Evolutionary conservation across 1,284 basidiomycete species (phyloP).

Genomic region (Sporisorium exsertum): DNA sequence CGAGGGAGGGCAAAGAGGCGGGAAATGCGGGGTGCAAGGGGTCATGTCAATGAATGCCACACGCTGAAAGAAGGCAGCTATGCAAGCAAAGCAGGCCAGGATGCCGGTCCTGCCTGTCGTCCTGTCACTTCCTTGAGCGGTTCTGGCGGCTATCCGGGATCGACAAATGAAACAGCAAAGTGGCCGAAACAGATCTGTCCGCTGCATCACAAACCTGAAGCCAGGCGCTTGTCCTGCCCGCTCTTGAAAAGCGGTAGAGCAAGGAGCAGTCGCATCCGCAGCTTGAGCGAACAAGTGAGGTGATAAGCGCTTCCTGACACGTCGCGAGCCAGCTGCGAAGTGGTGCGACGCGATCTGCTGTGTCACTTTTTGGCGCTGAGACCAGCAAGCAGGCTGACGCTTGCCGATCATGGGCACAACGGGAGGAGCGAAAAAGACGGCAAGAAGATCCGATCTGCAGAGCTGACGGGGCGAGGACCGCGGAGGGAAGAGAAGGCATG

Average conservation of each 20-base stretch:
- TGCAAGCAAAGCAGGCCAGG: constrained; percentile 11
- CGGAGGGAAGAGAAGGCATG: neutral
- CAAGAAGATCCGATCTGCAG: constrained; percentile 3
- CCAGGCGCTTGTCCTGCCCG: neutral
- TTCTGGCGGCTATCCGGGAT: constrained; percentile 3
- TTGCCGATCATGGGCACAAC: neutral
- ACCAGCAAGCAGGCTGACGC: neutral
- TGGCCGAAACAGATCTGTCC: neutral
- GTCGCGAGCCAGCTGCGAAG: neutral
- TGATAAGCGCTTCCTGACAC: neutral
- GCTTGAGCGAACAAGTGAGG: neutral
- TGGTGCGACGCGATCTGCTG: neutral
- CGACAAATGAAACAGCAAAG: constrained; percentile 5
- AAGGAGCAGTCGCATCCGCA: neutral
- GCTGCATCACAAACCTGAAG: neutral
- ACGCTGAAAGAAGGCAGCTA: constrained; percentile 12
- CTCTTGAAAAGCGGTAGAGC: neutral
- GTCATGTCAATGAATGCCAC: constrained; percentile 48
- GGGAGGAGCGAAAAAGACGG: neutral
- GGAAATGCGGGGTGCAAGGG: constrained; percentile 50
- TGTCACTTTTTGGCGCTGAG: neutral
- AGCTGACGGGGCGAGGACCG: neutral
- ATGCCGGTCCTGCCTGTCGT: neutral
- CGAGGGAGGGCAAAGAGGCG: constrained; percentile 11
- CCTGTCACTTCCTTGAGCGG: neutral